These are phyloP conservation scores for Dalbergia cultrata DNA, from an alignment of 306 rosid genomes.

Conservation along the genomic window DNA sequence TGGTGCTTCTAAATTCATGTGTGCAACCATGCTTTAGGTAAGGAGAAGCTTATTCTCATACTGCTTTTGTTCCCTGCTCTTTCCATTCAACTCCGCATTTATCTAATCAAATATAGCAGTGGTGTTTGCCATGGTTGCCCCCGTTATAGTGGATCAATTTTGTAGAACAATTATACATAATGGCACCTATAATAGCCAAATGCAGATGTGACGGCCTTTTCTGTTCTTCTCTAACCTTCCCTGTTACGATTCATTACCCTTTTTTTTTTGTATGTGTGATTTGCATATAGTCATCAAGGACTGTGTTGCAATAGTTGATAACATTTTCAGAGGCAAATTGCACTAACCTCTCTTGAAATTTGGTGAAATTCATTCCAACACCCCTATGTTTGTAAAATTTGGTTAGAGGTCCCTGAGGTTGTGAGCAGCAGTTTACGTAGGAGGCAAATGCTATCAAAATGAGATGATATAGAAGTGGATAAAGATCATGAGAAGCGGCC, in stretches of 20 bases:
- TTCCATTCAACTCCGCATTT: slow-evolving; percentile 13
- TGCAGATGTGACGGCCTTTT: not conserved
- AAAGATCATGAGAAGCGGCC: slow-evolving; percentile 42
- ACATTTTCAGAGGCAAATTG: not conserved
- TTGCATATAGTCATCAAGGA: not conserved
- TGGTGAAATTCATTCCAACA: no score
- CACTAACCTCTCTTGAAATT: no score
- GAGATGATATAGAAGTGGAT: slow-evolving; percentile 19
- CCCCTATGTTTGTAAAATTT: no score
- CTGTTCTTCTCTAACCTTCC: slow-evolving; percentile 33
- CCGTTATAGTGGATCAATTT: slow-evolving; percentile 25
- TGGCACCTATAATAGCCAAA: slow-evolving; percentile 20
- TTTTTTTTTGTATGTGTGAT: not conserved
- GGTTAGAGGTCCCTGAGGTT: no score
- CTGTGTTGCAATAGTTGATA: slow-evolving; percentile 10
- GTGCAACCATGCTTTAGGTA: slow-evolving; percentile 44
- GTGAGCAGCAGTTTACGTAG: slow-evolving; percentile 26
- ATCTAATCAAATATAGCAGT: slow-evolving; percentile 19
- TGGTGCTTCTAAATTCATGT: slow-evolving; percentile 34
- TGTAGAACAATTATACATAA: slow-evolving; percentile 16
- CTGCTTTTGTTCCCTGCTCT: slow-evolving; percentile 14
- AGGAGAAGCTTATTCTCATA: slow-evolving; percentile 34
- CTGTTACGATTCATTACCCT: not conserved
- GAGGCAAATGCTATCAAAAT: slow-evolving; percentile 23
- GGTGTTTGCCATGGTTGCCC: slow-evolving; percentile 35